phyloP scores from a whole-genome alignment of 1,139 yeast genomes.

The Saccharomyces hybrid region DNA sequence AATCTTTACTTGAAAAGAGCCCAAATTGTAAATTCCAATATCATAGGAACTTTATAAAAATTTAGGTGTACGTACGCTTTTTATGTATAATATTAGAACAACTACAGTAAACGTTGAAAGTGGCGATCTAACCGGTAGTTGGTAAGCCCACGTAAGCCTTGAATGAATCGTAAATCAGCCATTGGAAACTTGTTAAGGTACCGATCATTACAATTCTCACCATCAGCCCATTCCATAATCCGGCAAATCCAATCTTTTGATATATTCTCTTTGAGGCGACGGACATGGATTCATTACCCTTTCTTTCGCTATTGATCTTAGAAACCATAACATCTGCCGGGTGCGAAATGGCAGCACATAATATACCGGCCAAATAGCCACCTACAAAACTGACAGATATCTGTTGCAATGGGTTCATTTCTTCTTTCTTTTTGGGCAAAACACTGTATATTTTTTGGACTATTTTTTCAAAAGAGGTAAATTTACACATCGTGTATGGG shows the following conservation, averaged over 20 bases:
- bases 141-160: conserved; percentile 88
- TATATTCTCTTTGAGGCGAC: conserved; percentile 69
- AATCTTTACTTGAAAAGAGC: background rate
- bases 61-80: background rate
- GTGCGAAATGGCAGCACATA: conserved; percentile 90
- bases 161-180: conserved; percentile 92
- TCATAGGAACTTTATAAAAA: background rate
- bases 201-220: conserved; percentile 95
- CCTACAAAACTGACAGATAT: conserved; percentile 91
- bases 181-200: conserved; percentile 92
- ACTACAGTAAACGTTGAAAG: background rate
- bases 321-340: conserved; percentile 98
- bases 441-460: conserved; percentile 63
- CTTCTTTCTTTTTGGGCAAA: conserved; percentile 45
- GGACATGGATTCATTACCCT: conserved; percentile 57
- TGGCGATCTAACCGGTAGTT: conserved; percentile 51
- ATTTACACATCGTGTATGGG: conserved; percentile 95
- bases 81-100: background rate
- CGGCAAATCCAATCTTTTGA: conserved; percentile 72
- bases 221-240: conserved; percentile 91
- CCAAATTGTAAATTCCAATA: background rate
- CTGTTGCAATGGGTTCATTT: conserved; percentile 57
- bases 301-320: conserved; percentile 71
- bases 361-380: conserved; percentile 93
- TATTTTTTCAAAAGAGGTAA: conserved; percentile 85